Percentiles rank a stretch among this genome's conserved stretches.
These are phyloP conservation scores for Ballota nigra DNA, from an alignment of 257 asterid species.

Conservation along the genomic window DNA sequence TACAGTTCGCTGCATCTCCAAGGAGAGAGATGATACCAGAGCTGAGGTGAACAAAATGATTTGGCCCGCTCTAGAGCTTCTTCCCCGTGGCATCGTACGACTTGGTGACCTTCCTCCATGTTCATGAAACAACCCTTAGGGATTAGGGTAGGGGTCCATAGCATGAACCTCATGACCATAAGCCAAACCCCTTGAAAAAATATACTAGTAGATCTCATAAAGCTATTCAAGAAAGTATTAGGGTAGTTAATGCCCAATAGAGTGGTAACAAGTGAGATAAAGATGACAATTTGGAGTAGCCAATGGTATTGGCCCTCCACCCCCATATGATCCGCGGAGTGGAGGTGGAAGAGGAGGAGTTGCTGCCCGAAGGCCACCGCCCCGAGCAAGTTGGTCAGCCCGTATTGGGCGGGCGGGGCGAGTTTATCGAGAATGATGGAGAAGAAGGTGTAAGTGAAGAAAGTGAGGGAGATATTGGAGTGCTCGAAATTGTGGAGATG, in stretches of 20 bases:
- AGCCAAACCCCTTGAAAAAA: constrained; percentile 87
- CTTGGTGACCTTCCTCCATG: constrained; percentile 64
- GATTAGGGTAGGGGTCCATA: constrained; percentile 70
- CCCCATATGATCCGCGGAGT: constrained; percentile 91
- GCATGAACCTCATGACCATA: constrained; percentile 78
- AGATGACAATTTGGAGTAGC: constrained; percentile 47
- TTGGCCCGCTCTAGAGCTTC: constrained; percentile 72
- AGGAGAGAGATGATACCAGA: too few species aligned
- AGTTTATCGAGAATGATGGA: constrained; percentile 55
- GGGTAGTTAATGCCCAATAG: constrained; percentile 50
- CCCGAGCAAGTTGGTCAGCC: constrained; percentile 49
- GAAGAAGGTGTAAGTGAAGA: constrained; percentile 59
- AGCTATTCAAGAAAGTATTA: constrained; percentile 65
- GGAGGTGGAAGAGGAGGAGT: constrained; percentile 81
- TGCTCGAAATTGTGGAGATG: constrained; percentile 90
- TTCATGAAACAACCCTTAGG: constrained; percentile 70
- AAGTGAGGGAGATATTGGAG: constrained; percentile 69
- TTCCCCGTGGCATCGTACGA: constrained; percentile 63
- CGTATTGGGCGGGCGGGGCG: constrained; percentile 46
- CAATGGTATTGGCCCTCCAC: constrained; percentile 88
- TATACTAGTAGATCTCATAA: constrained; percentile 64
- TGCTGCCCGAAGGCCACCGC: constrained; percentile 69
- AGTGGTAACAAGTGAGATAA: constrained; percentile 54
- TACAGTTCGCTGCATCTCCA: too few species aligned
- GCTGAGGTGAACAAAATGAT: too few species aligned